These are phyloP conservation scores for Fusarium nanum DNA, from an alignment of 2,329 filamentous ascomycete species.

Conservation along the genomic window DNA sequence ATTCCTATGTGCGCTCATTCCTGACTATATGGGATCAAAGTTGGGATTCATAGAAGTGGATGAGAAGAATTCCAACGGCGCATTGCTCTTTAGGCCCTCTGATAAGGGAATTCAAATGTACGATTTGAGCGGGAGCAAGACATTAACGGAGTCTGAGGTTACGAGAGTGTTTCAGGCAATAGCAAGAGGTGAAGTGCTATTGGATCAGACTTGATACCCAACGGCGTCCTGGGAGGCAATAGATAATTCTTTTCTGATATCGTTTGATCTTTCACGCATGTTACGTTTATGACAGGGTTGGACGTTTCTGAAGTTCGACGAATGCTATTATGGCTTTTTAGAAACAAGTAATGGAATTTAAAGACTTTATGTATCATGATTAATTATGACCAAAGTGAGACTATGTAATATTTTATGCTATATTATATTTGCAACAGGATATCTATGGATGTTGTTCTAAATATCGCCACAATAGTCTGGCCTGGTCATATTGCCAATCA, in stretches of 20 bases:
- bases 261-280: background rate
- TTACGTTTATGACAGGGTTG: background rate
- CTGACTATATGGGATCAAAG: conserved; percentile 10
- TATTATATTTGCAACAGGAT: background rate
- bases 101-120: conserved; percentile 36
- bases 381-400: background rate
- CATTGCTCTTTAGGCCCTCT: conserved; percentile 32
- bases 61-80: conserved; percentile 19
- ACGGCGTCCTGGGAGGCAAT: conserved; percentile 12
- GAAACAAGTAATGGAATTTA: background rate
- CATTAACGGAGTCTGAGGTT: conserved; percentile 14
- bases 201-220: conserved; percentile 24
- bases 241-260: background rate
- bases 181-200: conserved; percentile 1
- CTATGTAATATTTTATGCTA: background rate
- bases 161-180: background rate
- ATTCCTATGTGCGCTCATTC: conserved; percentile 30
- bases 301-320: background rate
- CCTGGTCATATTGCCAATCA: conserved; percentile 19
- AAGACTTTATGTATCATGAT: background rate
- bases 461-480: background rate
- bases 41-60: conserved; percentile 17
- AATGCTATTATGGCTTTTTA: background rate
- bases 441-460: background rate
- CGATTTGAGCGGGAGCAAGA: conserved; percentile 16